These are phyloP conservation scores for Boletellus sp. DNA, from an alignment of 768 basidiomycete species.

Conservation along the genomic window DNA sequence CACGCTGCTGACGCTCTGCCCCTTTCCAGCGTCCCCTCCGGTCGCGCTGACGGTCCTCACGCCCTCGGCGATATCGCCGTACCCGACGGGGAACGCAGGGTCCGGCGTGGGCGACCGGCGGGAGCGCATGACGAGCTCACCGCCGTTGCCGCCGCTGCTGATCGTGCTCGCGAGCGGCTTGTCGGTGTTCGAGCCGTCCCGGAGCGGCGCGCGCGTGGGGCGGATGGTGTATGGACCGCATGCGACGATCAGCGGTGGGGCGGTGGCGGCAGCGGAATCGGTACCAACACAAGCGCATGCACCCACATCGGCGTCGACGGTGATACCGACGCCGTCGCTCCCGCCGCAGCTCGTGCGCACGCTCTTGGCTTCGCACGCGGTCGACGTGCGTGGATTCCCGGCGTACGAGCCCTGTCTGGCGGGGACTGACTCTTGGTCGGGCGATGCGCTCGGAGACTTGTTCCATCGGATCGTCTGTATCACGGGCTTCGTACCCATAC, in stretches of 20 bases:
- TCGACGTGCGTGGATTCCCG: conserved; percentile 20
- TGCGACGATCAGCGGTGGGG: background rate
- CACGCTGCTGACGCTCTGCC: conserved; percentile 32
- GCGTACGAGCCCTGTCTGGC: conserved; percentile 13
- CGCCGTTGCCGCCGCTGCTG: conserved; percentile 32
- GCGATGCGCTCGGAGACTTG: conserved; percentile 32
- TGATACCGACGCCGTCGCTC: conserved; percentile 25
- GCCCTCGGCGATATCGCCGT: conserved; percentile 3
- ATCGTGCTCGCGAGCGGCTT: conserved; percentile 22
- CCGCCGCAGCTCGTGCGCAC: conserved; percentile 34
- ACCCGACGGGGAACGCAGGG: conserved; percentile 6
- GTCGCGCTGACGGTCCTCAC: conserved; percentile 18
- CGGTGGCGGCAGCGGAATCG: background rate
- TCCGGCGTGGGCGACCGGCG: conserved; percentile 3
- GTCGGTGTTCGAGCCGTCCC: conserved; percentile 16
- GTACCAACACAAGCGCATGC: background rate
- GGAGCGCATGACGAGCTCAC: conserved; percentile 27
- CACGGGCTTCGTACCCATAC: conserved; percentile 40
- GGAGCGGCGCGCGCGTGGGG: conserved; percentile 19
- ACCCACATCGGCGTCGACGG: too few relatives aligned
- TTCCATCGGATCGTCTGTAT: conserved; percentile 44
- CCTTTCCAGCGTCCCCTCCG: conserved; percentile 26
- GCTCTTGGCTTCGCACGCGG: conserved; percentile 16
- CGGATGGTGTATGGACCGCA: conserved; percentile 22
- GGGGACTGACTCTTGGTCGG: conserved; percentile 20